phyloP scores from a whole-genome alignment of 2,329 filamentous ascomycete species.

The Nothopassalora personata region DNA sequence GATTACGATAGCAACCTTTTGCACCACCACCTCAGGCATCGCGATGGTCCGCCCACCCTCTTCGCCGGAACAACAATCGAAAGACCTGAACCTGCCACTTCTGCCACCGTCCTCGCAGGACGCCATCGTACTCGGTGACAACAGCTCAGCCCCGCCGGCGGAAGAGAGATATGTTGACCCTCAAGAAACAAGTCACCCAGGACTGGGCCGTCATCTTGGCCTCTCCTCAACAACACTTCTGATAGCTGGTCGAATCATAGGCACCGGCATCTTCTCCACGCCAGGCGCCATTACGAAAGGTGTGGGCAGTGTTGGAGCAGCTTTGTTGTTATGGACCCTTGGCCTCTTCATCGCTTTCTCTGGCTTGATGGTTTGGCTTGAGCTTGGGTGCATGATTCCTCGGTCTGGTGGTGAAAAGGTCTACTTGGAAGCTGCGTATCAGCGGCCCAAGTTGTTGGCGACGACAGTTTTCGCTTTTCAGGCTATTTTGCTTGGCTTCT shows the following conservation, averaged over 20 bases:
- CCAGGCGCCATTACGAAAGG: conserved; percentile 8
- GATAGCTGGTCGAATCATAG: conserved; percentile 3
- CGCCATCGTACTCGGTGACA: not conserved
- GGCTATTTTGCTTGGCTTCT: conserved; percentile 57
- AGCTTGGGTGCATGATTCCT: conserved; percentile 61
- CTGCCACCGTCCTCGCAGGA: not conserved
- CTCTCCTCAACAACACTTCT: conserved; percentile 15
- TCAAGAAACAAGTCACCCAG: not conserved
- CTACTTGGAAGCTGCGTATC: conserved; percentile 63
- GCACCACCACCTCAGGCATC: too few relatives aligned
- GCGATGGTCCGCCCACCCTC: not conserved
- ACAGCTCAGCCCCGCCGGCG: not conserved
- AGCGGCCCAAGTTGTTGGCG: conserved; percentile 58
- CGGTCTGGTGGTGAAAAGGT: conserved; percentile 60
- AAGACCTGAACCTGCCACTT: not conserved
- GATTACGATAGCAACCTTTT: too few relatives aligned
- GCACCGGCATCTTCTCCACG: conserved; percentile 4
- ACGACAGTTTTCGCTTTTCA: conserved; percentile 61
- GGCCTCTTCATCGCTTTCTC: conserved; percentile 55
- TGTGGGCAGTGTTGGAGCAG: conserved; percentile 58
- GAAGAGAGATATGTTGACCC: not conserved
- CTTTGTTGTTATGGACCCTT: conserved; percentile 59
- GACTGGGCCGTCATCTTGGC: conserved; percentile 14
- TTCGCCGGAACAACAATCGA: not conserved
- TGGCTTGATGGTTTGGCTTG: conserved; percentile 56